phyloP scores from a whole-genome alignment of 2,329 filamentous ascomycete species.

The Aureobasidium namibiae region DNA sequence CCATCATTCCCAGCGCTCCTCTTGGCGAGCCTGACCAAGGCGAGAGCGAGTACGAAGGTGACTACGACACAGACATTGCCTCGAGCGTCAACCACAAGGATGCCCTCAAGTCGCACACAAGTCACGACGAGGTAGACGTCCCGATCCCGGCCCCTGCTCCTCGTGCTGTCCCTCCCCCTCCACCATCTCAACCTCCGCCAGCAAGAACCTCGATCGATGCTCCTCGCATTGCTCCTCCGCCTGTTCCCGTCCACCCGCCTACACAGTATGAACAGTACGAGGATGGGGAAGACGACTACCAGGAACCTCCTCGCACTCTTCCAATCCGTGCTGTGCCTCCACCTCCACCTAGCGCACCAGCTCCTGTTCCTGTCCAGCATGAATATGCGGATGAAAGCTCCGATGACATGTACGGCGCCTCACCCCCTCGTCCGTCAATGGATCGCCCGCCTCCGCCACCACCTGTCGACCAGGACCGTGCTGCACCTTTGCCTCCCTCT shows the following conservation, averaged over 20 bases:
- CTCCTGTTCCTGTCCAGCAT: constrained; percentile 24
- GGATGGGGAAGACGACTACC: constrained; percentile 9
- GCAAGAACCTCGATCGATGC: constrained; percentile 60
- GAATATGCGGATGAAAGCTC: constrained; percentile 29
- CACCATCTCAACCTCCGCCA: constrained; percentile 45
- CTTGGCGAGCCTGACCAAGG: constrained; percentile 62
- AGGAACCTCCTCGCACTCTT: constrained; percentile 11
- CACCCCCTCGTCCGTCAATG: constrained; percentile 29
- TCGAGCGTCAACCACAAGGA: constrained; percentile 92
- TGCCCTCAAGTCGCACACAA: constrained; percentile 68
- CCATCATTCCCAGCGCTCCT: constrained; percentile 17
- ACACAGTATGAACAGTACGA: constrained; percentile 11
- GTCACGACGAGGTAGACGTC: constrained; percentile 51
- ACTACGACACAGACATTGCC: constrained; percentile 95
- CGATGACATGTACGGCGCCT: constrained; percentile 40
- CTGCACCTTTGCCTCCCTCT: constrained; percentile 28
- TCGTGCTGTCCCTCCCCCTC: constrained; percentile 46
- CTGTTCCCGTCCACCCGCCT: constrained; percentile 38
- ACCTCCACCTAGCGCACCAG: constrained; percentile 27
- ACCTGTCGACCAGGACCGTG: constrained; percentile 20
- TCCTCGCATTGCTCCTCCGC: constrained; percentile 60
- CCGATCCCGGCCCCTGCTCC: constrained; percentile 32
- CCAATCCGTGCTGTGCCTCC: constrained; percentile 18
- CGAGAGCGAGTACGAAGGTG: constrained; percentile 89
- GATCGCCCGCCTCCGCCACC: constrained; percentile 27